Evolutionary conservation across 305 asterid genomes (phyloP).

Genomic region (Fraxinus latifolia): DNA sequence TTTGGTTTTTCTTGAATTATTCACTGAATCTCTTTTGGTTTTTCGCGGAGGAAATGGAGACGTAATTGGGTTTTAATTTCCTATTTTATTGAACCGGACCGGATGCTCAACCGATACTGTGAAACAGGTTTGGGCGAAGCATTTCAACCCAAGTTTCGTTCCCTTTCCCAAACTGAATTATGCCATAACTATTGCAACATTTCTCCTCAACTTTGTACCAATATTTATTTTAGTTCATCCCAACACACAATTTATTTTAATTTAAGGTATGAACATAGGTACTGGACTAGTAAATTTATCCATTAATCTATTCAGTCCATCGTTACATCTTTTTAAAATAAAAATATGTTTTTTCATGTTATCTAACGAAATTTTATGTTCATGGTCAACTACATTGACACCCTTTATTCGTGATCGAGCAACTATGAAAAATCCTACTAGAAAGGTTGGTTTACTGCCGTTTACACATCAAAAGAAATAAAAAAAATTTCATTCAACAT

Average conservation of each 20-base stretch:
- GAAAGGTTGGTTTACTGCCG: too few relatives aligned
- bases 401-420: not conserved
- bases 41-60: slow-evolving; percentile 24
- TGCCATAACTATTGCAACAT: not conserved
- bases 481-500: not conserved
- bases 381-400: not conserved
- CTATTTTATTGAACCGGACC: slow-evolving; percentile 17
- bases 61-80: slow-evolving; percentile 3
- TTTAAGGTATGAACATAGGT: not conserved
- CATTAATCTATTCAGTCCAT: not conserved
- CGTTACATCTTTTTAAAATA: not conserved
- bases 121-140: not conserved
- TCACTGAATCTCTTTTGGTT: slow-evolving; percentile 1
- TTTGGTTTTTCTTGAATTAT: not conserved
- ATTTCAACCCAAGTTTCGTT: not conserved
- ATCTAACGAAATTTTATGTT: not conserved
- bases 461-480: not conserved
- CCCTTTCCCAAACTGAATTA: not conserved
- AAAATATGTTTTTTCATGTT: not conserved
- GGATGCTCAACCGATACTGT: not conserved
- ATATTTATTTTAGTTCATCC: not conserved
- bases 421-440: not conserved
- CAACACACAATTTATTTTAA: not conserved
- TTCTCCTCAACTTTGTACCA: not conserved
- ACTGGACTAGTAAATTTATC: not conserved